A percentile compares a stretch with the other conserved stretches of the same genome.
Evolutionary conservation across 768 basidiomycete genomes (phyloP).

Genomic region (Tulasnella sp.): DNA sequence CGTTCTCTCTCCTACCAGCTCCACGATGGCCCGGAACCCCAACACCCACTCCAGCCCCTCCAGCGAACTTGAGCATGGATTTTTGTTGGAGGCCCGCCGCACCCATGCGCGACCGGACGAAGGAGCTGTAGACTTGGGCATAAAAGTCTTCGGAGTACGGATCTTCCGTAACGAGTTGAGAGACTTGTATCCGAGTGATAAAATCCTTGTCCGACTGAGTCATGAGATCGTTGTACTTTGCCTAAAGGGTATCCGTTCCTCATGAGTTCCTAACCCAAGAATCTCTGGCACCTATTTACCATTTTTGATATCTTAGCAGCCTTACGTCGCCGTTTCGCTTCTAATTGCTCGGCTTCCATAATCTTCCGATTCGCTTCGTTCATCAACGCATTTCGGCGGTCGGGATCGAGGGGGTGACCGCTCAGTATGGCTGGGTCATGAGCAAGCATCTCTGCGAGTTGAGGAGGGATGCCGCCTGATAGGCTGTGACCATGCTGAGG

Average conservation of each 20-base stretch:
- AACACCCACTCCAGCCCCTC: slow-evolving; percentile 78
- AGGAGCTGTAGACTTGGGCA: slow-evolving; percentile 89
- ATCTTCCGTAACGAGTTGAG: slow-evolving; percentile 94
- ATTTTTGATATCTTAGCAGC: slow-evolving; percentile 86
- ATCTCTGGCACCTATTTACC: slow-evolving; percentile 43
- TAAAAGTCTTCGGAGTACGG: slow-evolving; percentile 99
- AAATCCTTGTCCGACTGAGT: slow-evolving; percentile 99
- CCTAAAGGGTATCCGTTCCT: slow-evolving; percentile 42
- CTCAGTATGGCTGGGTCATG: slow-evolving; percentile 62
- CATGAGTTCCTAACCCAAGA: not conserved
- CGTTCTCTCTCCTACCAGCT: slow-evolving; percentile 67
- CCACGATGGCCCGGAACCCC: slow-evolving; percentile 64
- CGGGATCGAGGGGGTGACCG: slow-evolving; percentile 43
- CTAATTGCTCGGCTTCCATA: slow-evolving; percentile 83
- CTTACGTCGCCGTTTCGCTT: slow-evolving; percentile 67
- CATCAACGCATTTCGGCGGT: slow-evolving; percentile 53
- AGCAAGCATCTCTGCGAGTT: slow-evolving; percentile 49
- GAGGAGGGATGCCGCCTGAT: slow-evolving; percentile 16
- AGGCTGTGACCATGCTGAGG: slow-evolving; percentile 35
- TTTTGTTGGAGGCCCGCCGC: slow-evolving; percentile 61
- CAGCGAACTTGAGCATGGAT: slow-evolving; percentile 79
- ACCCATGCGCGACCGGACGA: slow-evolving; percentile 73
- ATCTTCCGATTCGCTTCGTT: slow-evolving; percentile 84
- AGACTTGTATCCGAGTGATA: slow-evolving; percentile 97
- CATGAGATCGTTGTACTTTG: slow-evolving; percentile 92